These are phyloP conservation scores for Hyaloscypha bicolor DNA, from an alignment of 495 filamentous ascomycete species.

Conservation along the genomic window DNA sequence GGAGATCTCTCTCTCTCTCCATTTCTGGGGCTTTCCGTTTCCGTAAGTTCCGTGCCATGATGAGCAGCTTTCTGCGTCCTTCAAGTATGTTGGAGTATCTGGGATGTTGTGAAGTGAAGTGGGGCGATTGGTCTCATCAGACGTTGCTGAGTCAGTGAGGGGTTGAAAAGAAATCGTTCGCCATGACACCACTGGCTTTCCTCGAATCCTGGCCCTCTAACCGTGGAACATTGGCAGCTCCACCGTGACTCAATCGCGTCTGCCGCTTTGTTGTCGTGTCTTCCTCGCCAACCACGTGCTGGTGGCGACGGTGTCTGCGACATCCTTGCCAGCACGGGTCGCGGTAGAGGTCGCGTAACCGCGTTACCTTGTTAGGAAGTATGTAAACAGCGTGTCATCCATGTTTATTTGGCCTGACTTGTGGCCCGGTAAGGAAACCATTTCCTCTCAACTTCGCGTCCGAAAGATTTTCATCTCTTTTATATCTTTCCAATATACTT, in stretches of 20 bases:
- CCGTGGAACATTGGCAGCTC: not conserved
- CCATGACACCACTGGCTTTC: too few relatives aligned
- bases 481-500: not conserved
- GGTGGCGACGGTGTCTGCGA: not conserved
- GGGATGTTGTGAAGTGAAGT: too few relatives aligned
- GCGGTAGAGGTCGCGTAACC: slow-evolving; percentile 14
- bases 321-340: slow-evolving; percentile 7
- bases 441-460: slow-evolving; percentile 3
- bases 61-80: too few relatives aligned
- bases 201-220: too few relatives aligned
- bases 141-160: too few relatives aligned
- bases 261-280: not conserved
- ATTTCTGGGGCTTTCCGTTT: slow-evolving; percentile 30
- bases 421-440: not conserved
- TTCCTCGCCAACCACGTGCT: slow-evolving; percentile 15
- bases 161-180: too few relatives aligned
- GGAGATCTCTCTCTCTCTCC: slow-evolving; percentile 25
- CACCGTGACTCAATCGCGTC: not conserved
- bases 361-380: slow-evolving; percentile 9
- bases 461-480: not conserved
- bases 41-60: not conserved
- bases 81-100: too few relatives aligned
- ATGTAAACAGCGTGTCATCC: slow-evolving; percentile 14
- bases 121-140: too few relatives aligned
- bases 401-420: slow-evolving; percentile 15